A percentile compares a stretch with the other conserved stretches of the same genome.
phyloP scores from a whole-genome alignment of 257 asterid species.

The Voacanga thouarsii region DNA sequence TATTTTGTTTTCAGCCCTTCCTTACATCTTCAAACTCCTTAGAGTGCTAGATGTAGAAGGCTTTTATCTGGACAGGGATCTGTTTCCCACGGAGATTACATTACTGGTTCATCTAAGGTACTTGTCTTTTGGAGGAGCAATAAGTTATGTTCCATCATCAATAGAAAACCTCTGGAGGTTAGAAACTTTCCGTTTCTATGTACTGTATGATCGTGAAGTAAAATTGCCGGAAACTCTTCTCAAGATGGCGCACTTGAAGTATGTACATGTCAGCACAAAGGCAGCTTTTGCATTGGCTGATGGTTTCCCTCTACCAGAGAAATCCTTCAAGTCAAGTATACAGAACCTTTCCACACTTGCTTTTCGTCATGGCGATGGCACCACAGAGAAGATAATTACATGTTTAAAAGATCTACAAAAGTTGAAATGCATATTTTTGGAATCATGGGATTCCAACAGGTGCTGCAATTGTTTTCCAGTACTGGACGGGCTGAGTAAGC shows the following conservation, averaged over 20 bases:
- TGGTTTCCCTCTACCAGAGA: no score
- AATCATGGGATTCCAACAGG: no score
- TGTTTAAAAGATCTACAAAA: no score
- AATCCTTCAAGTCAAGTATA: neutral
- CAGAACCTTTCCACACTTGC: neutral
- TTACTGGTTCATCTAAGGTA: neutral
- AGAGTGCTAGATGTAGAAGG: neutral
- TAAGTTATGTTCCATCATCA: neutral
- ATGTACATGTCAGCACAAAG: neutral
- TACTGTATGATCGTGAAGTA: neutral
- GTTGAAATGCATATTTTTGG: no score
- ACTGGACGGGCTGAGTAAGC: no score
- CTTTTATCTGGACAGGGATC: neutral
- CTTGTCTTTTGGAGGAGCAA: neutral
- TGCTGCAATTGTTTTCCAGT: no score
- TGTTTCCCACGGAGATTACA: neutral
- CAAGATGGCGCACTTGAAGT: conserved; percentile 3
- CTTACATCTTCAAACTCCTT: neutral
- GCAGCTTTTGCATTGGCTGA: no score
- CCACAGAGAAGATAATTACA: no score
- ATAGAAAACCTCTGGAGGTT: conserved; percentile 2
- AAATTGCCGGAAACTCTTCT: neutral
- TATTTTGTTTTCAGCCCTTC: neutral
- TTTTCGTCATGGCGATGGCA: neutral
- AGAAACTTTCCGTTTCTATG: no score